A percentile compares a stretch with the other conserved stretches of the same genome.
These are phyloP conservation scores for Paraglomus brasilianum DNA, from an alignment of 192 early-diverging fungal species.

Conservation along the genomic window DNA sequence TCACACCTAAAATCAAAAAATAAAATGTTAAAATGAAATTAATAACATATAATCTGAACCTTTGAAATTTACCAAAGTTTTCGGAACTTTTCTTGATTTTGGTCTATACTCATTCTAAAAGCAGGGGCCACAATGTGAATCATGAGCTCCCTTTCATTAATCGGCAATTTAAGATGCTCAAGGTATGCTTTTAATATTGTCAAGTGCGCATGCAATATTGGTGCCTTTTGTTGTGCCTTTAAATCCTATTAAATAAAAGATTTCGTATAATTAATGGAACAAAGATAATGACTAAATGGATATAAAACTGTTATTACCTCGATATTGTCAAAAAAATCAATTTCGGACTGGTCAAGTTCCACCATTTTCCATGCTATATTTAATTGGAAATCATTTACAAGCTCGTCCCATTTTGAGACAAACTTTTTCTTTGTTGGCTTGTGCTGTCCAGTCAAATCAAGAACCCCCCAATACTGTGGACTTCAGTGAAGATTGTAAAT, in stretches of 20 bases:
- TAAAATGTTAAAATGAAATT: conserved; percentile 16
- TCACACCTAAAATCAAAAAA: conserved; percentile 11
- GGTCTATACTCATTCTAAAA: conserved; percentile 17
- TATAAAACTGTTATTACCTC: conserved; percentile 17
- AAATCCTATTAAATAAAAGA: conserved; percentile 20
- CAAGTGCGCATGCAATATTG: conserved; percentile 10
- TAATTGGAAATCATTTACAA: conserved; percentile 1
- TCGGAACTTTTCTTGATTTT: conserved; percentile 23
- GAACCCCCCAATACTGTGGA: conserved; percentile 18
- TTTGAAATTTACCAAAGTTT: conserved; percentile 21
- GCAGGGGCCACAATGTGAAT: not conserved
- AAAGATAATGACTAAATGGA: conserved; percentile 24
- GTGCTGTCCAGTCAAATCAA: conserved; percentile 15
- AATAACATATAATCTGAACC: conserved; percentile 1
- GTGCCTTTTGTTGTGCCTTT: not conserved
- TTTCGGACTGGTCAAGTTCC: conserved; percentile 2
- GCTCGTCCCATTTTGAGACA: not conserved
- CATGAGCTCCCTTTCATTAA: conserved; percentile 19
- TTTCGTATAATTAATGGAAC: not conserved
- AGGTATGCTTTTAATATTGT: conserved; percentile 11
- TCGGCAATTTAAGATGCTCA: conserved; percentile 12
- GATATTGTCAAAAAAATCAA: conserved; percentile 25
- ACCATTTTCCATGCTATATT: conserved; percentile 12
- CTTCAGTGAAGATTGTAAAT: conserved; percentile 18
- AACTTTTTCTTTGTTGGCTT: conserved; percentile 22